Evolutionary conservation across 768 basidiomycete genomes (phyloP), one percentile per base, ranked within the genome.

Genomic region (Boletus edulis): DNA sequence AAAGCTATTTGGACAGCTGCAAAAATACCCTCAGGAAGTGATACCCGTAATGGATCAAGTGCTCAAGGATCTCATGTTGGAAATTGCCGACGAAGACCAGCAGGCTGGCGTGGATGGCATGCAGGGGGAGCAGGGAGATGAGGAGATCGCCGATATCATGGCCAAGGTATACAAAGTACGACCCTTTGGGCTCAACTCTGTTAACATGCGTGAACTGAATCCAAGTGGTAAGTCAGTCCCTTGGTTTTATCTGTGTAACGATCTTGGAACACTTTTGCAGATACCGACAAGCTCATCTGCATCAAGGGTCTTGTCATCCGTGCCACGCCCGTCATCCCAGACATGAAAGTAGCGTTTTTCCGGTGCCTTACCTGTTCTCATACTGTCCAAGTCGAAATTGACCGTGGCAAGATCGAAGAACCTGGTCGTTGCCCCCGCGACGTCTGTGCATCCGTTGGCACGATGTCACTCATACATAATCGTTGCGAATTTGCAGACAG

Each of bases 331-430:
- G 90, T 99, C 64, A 98, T 98, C 55, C 97, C 97, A 4, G 97
- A 99, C 73, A 98, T 99, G 97, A 95, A 96, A 74, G 85, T 85
- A 60, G 97, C 96, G 20, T 98, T 99, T 78, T 99, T 99, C 83
- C 90, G 95, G 51, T 99, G 97, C 73, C 78, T 92, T 27, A 89
- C 88, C 37, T 99, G 97, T 70, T 89, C 89, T 39, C 97, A 98
- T 72, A 98, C 97, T n/a, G 86, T 94, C 9, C 94, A 94, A 67
- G 91, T 93, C 58, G 94, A 97, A 67, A 97, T 98, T 47, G 95
- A 98, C 71, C 87, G 95, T n/a, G 97, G 96, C 41, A 91, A 93
- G 72, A 98, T 99, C 62, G 85, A 89, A 67, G 96, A 98, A 71
- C 97, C 97, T 4, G 79, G 80, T 15, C 82, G 84, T 39, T 99